Base-by-base conservation (phyloP, 495 filamentous ascomycete species). In the Aspergillus nanangensis region DNA sequence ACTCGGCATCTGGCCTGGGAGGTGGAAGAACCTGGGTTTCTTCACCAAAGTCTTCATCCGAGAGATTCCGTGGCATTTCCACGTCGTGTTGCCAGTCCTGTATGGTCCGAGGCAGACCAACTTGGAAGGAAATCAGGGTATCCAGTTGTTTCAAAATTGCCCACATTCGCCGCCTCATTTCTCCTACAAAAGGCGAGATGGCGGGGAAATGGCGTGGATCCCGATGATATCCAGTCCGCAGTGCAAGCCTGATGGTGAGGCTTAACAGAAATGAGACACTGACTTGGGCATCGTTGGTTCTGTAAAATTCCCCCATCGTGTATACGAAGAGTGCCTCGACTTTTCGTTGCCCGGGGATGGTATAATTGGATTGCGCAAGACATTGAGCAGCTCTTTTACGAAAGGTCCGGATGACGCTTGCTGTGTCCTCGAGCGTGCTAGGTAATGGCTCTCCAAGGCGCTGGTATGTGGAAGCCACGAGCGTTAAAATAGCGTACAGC, bases 131-230 rank as follows among this genome's bases (percentile, higher is more conserved):
- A 2, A 73, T 57, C 25, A 75, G 46, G 9, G 56, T 60, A 38
- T 77, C 72, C 3, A 74, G 51, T 29, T 74, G 71, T 31, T 53
- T 55, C 3, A 71, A 32, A 8, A 65, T 27, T 4, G 56, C 48
- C 72, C 72, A 76, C 2, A 61, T 32, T 7, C 72, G 69, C 14
- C 72, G 58, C 13, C 72, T 58, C 66, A 76, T 72, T 48, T 76
- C 72, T 0, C 69, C 66, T 18, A 71, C 66, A 14, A 60, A 64
- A 1, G 54, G 47, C 1, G 69, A 66, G 5, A 76, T 54, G 19
- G 45, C 60, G 23, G 57, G 58, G 19, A 65, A 74, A 20, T 69
- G 60, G 15, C 48, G 57, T 0, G 71, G 49, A 45, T 76, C 71
- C 5, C 72, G 61, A 44, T 76, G 71, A 37, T 72, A 74, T 5